Conservation (phyloP, 352 stramenopile genomes). For the Phytophthora pistaciae region DNA sequence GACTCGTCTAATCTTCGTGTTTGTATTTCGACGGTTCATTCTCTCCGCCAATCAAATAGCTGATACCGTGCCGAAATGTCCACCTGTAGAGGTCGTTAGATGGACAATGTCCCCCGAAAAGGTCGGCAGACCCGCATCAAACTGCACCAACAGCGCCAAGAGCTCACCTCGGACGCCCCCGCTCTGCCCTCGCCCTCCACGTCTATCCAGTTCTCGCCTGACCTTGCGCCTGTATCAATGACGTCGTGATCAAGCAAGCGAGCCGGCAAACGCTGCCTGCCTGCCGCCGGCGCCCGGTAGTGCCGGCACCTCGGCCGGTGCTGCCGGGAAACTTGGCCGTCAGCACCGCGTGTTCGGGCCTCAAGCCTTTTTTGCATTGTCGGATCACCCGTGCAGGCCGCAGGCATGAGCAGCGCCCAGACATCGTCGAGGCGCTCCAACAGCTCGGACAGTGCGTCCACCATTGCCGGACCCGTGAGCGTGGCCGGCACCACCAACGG, state of each 20-base stretch:
- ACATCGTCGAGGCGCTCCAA: constrained; percentile 33
- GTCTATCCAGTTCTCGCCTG: constrained; percentile 36
- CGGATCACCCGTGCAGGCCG: constrained; percentile 17
- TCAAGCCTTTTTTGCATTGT: constrained; percentile 35
- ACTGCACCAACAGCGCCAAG: not conserved
- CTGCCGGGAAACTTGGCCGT: not conserved
- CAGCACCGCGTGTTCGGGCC: constrained; percentile 25
- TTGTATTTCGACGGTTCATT: constrained; percentile 2
- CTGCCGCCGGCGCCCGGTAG: not conserved
- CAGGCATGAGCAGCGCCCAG: constrained; percentile 27
- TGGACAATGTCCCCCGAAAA: not conserved
- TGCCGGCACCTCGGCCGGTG: not conserved
- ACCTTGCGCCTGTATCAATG: constrained; percentile 29
- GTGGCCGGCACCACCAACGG: constrained; percentile 52
- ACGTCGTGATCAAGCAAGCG: constrained; percentile 30
- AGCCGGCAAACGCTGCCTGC: constrained; percentile 11
- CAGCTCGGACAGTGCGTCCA: constrained; percentile 42
- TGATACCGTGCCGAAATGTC: constrained; percentile 8
- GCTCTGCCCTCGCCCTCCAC: constrained; percentile 4
- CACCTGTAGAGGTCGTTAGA: not conserved
- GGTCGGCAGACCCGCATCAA: not conserved
- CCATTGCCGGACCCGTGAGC: constrained; percentile 33
- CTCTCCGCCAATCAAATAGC: constrained; percentile 14
- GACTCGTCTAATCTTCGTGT: constrained; percentile 7
- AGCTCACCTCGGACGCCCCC: constrained; percentile 1